Evolutionary conservation across 169 alveolate species (phyloP), one percentile per base, ranked within the genome.

Genomic region (Plasmodium knowlesi): DNA sequence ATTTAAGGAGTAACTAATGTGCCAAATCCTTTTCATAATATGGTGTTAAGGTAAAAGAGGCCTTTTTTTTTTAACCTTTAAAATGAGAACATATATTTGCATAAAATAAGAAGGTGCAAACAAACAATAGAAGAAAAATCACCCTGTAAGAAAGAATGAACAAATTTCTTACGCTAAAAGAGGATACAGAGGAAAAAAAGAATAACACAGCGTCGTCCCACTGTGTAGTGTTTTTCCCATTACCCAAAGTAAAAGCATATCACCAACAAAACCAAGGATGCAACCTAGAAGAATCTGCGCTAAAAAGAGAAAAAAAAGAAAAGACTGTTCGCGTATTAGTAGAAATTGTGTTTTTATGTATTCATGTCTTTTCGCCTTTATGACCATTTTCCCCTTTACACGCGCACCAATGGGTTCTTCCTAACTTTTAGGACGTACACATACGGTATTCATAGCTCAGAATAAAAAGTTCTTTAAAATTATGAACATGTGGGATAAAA

Each of bases 71-170:
- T 61, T 61, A 5, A 67, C 76, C 30, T 25, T 28, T 67, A 67
- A 25, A 25, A 67, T 67, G 19, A 25, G 10, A 19, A 67, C 37
- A 25, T 16, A 34, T 16, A 34, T 74, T 81, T 81, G 28, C 54
- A 81, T 81, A 81, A 81, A 46, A 81, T 46, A 30, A 41, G 28
- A 61, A 57, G 46, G 67, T 14, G 34, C n/a, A 43, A 81, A 83
- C 30, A 54, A 30, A 28, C 37, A 6, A n/a, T 34, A n/a, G 30
- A 46, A 61, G 25, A 61, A 83, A 83, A 70, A 57, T 30, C 41
- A 2, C 70, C 70, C 28, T 32, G 46, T 34, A 39, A 34, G 72
- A 57, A 83, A 83, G 30, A 83, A 83, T 5, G 72, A 61, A 16
- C 25, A 83, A 70, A 25, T 43, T 25, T 10, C 9, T 30, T 30